Evolutionary conservation across 345 rosid genomes (phyloP).

Genomic region (Aegle marmelos): DNA sequence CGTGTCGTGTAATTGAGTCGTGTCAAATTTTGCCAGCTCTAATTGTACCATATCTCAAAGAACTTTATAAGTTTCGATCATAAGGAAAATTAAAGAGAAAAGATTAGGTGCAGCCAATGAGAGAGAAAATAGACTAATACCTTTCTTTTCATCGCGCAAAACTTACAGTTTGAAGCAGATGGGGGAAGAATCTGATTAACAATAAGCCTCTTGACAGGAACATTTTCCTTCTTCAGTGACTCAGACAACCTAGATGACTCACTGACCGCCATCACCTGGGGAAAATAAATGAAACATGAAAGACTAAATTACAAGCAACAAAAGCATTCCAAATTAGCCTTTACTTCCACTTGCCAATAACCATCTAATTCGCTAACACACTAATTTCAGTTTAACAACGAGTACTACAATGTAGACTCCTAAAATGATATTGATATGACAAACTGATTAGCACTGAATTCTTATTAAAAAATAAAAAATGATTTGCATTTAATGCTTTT

Average conservation of each 20-base stretch:
- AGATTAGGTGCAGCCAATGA: neutral
- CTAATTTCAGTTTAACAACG: too few species aligned
- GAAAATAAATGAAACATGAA: slow-evolving; percentile 5
- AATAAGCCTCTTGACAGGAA: slow-evolving; percentile 84
- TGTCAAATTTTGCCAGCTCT: too few species aligned
- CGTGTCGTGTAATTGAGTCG: too few species aligned
- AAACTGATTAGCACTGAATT: too few species aligned
- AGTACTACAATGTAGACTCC: too few species aligned
- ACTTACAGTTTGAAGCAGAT: slow-evolving; percentile 87
- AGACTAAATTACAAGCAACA: slow-evolving; percentile 2
- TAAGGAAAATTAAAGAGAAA: neutral
- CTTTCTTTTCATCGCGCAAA: slow-evolving; percentile 96
- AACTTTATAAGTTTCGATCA: neutral
- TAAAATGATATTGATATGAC: too few species aligned
- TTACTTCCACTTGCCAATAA: neutral
- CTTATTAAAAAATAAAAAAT: too few species aligned
- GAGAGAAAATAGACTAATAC: slow-evolving; percentile 31
- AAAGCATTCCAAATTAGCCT: neutral
- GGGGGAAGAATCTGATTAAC: slow-evolving; percentile 97
- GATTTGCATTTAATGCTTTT: too few species aligned
- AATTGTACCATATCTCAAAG: neutral
- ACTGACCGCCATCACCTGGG: slow-evolving; percentile 90
- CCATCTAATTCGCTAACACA: neutral
- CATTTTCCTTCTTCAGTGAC: slow-evolving; percentile 81
- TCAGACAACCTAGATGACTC: slow-evolving; percentile 86